phyloP scores from a whole-genome alignment of 345 rosid species.

The Turritis glabra region DNA sequence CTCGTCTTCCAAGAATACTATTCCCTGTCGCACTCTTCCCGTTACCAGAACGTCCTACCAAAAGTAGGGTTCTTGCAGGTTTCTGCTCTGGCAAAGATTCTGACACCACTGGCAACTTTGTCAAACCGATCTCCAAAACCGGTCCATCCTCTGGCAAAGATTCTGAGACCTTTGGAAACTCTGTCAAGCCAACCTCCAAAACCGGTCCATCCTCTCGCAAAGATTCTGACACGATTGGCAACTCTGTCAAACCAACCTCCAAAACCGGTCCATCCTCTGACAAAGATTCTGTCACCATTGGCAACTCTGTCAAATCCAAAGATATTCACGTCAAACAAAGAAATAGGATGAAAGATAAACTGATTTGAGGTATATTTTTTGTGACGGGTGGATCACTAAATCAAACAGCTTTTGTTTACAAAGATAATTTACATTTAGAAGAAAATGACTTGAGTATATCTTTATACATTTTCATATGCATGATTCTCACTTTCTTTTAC shows the following conservation, averaged over 20 bases:
- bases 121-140: background rate
- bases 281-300: background rate
- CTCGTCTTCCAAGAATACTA: slow-evolving; percentile 61
- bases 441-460: background rate
- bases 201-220: background rate
- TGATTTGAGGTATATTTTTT: background rate
- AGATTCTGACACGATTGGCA: background rate
- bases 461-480: too few species aligned
- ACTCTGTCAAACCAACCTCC: background rate
- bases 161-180: background rate
- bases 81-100: background rate
- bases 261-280: background rate
- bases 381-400: background rate
- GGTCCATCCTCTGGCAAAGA: background rate
- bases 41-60: slow-evolving; percentile 81
- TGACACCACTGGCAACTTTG: background rate
- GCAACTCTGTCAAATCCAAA: background rate
- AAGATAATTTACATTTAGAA: background rate
- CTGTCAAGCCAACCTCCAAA: background rate
- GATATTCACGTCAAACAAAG: background rate
- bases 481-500: too few species aligned
- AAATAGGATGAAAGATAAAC: background rate
- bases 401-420: background rate
- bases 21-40: slow-evolving; percentile 90
- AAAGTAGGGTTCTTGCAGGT: slow-evolving; percentile 35